Conservation (phyloP, 306 rosid genomes). For the Quercus wislizeni region DNA sequence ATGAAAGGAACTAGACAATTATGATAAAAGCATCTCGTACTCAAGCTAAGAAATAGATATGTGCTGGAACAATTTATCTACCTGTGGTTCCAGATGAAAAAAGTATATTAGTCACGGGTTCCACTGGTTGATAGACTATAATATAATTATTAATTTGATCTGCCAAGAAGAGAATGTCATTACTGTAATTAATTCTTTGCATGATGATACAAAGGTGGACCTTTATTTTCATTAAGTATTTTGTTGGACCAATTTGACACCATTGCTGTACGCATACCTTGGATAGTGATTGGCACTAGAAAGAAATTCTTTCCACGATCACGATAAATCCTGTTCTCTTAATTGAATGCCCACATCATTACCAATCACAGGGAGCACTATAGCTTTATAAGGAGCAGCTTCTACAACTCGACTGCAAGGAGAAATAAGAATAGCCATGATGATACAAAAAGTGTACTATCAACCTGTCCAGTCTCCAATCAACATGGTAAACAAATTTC, state of each 20-base stretch:
- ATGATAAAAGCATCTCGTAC: not conserved
- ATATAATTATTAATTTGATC: slow-evolving; percentile 41
- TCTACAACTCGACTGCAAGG: slow-evolving; percentile 66
- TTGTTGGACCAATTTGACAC: too few relatives aligned
- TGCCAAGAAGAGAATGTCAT: slow-evolving; percentile 38
- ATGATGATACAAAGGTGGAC: too few relatives aligned
- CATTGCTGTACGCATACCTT: too few relatives aligned
- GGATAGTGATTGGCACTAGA: too few relatives aligned
- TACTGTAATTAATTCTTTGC: not conserved
- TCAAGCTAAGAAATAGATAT: not conserved
- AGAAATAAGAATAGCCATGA: slow-evolving; percentile 19
- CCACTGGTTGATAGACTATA: slow-evolving; percentile 57
- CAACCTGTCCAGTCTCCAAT: not conserved
- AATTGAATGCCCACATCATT: slow-evolving; percentile 44
- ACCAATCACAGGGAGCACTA: slow-evolving; percentile 69
- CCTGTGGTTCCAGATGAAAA: slow-evolving; percentile 98
- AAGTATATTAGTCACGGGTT: slow-evolving; percentile 68
- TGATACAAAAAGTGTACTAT: not conserved
- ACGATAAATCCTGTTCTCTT: slow-evolving; percentile 48
- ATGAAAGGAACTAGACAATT: slow-evolving; percentile 19
- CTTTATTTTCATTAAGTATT: too few relatives aligned
- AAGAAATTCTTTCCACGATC: slow-evolving; percentile 57
- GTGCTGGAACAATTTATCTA: slow-evolving; percentile 20
- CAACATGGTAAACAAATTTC: too few relatives aligned
- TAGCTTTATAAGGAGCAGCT: slow-evolving; percentile 55